These are phyloP conservation scores for Polychytrium aggregatum DNA, from an alignment of 192 early-diverging fungal species.

Conservation along the genomic window DNA sequence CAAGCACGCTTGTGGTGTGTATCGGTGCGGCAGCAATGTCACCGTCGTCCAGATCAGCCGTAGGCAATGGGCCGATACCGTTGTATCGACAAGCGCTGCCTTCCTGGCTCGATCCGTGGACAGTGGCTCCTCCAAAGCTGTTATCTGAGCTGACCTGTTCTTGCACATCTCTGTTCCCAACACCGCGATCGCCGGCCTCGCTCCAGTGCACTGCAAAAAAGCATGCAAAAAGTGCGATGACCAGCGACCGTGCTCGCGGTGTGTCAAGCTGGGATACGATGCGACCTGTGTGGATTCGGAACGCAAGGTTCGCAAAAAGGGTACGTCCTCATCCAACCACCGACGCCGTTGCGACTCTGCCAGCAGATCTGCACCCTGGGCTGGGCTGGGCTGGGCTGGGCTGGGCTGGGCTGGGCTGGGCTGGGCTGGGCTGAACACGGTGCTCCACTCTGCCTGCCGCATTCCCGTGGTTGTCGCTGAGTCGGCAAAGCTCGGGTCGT, in stretches of 20 bases:
- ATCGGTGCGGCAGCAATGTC: neutral
- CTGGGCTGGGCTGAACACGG: too few species aligned
- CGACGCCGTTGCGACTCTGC: too few species aligned
- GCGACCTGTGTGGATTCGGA: constrained; percentile 65
- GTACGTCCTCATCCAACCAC: constrained; percentile 18
- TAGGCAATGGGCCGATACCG: neutral
- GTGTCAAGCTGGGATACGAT: constrained; percentile 57
- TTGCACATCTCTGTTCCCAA: neutral
- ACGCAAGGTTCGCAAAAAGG: constrained; percentile 69
- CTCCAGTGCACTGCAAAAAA: constrained; percentile 63
- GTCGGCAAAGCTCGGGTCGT: too few species aligned
- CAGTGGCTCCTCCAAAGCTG: neutral
- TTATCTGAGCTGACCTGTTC: neutral
- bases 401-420: too few species aligned
- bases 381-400: too few species aligned
- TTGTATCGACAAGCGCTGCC: neutral
- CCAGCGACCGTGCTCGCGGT: constrained; percentile 72
- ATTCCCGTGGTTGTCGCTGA: too few species aligned
- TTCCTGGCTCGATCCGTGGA: neutral
- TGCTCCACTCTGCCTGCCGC: too few species aligned
- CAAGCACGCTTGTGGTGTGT: constrained; percentile 77
- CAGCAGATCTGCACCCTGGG: too few species aligned
- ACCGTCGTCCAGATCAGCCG: neutral
- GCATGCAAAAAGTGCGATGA: constrained; percentile 90
- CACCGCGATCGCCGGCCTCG: neutral